Conservation (phyloP, 306 rosid species). For the Prunus kanzakura region DNA sequence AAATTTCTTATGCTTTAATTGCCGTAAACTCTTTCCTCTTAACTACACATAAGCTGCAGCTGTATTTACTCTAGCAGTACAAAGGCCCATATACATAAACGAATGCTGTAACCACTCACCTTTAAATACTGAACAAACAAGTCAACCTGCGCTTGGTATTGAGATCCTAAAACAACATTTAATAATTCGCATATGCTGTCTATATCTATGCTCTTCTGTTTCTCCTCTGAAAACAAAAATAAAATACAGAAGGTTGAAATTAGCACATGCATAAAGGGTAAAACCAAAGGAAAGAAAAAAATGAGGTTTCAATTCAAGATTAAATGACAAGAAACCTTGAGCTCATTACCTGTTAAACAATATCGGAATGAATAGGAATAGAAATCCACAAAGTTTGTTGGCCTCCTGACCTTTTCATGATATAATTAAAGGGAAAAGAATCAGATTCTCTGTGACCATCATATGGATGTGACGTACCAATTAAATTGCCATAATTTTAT, state of each 20-base stretch:
- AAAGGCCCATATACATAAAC: not conserved
- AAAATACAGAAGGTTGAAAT: conserved; percentile 20
- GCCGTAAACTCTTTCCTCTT: not conserved
- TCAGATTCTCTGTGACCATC: conserved; percentile 22
- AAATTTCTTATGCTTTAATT: not conserved
- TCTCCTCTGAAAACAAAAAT: conserved; percentile 71
- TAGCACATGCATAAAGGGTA: not conserved
- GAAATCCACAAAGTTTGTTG: conserved; percentile 81
- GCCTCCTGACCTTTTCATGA: conserved; percentile 70
- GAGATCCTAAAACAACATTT: conserved; percentile 78
- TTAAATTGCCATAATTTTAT: not conserved
- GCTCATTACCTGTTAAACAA: conserved; percentile 79
- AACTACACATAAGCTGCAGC: not conserved
- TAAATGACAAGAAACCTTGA: not conserved
- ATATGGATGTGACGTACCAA: not conserved
- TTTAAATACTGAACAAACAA: conserved; percentile 77
- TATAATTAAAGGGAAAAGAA: conserved; percentile 25
- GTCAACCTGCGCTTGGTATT: conserved; percentile 69
- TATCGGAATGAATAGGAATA: conserved; percentile 88
- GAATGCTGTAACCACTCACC: conserved; percentile 42
- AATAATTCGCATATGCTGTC: conserved; percentile 92
- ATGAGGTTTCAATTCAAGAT: not conserved
- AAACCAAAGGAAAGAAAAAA: conserved; percentile 8
- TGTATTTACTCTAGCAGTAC: not conserved
- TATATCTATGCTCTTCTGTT: conserved; percentile 96